These are phyloP conservation scores for Aspergillus steynii DNA, from an alignment of 495 filamentous ascomycete species.

Conservation along the genomic window DNA sequence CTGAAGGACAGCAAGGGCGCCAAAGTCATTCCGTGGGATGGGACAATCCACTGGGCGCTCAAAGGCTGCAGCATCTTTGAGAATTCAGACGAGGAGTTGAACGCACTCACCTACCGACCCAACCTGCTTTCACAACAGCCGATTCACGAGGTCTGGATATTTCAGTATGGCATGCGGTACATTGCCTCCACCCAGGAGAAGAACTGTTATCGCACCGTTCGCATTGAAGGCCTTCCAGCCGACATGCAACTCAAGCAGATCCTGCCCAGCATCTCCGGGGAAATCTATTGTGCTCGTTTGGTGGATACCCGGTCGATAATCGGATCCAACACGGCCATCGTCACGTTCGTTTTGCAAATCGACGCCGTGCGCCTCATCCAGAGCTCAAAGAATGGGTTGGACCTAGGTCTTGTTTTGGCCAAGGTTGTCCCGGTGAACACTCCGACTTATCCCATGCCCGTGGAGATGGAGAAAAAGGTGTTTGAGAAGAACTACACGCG, in stretches of 20 bases:
- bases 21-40: slow-evolving; percentile 25
- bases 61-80: slow-evolving; percentile 26
- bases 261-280: slow-evolving; percentile 26
- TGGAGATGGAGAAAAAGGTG: slow-evolving; percentile 23
- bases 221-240: slow-evolving; percentile 30
- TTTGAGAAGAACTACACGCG: slow-evolving; percentile 29
- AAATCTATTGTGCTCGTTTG: slow-evolving; percentile 30
- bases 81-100: slow-evolving; percentile 19
- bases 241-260: slow-evolving; percentile 23
- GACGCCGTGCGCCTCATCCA: slow-evolving; percentile 26
- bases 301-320: slow-evolving; percentile 28
- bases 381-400: slow-evolving; percentile 15
- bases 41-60: slow-evolving; percentile 30
- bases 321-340: slow-evolving; percentile 30
- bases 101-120: slow-evolving; percentile 8
- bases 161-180: slow-evolving; percentile 38
- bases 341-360: slow-evolving; percentile 30
- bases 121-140: slow-evolving; percentile 12
- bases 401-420: slow-evolving; percentile 13
- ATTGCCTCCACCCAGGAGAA: slow-evolving; percentile 19
- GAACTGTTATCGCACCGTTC: slow-evolving; percentile 32
- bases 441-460: slow-evolving; percentile 32
- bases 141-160: slow-evolving; percentile 24
- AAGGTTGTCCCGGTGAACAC: slow-evolving; percentile 31
- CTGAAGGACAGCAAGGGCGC: background rate